Conservation (phyloP, 176 grass and related monocot species). For the Panicum miliaceum region DNA sequence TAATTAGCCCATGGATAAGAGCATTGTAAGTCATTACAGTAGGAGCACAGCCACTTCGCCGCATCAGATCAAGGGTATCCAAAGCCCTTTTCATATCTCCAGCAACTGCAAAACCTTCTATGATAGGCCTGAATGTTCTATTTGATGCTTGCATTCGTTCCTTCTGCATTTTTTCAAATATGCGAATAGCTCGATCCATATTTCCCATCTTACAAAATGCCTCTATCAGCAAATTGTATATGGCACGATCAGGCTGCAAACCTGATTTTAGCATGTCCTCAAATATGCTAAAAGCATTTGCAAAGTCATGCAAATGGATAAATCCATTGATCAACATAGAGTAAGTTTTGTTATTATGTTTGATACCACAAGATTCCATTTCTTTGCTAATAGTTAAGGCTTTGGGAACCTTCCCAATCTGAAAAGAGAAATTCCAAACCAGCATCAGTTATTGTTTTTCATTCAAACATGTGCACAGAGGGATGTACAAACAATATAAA, state of each 20-base stretch:
- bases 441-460: slow-evolving; percentile 10
- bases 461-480: background rate
- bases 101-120: slow-evolving; percentile 84
- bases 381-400: slow-evolving; percentile 77
- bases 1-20: slow-evolving; percentile 88
- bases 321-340: slow-evolving; percentile 98
- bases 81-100: slow-evolving; percentile 86
- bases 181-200: slow-evolving; percentile 75
- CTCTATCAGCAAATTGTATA: slow-evolving; percentile 95
- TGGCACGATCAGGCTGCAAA: slow-evolving; percentile 76
- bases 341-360: slow-evolving; percentile 96
- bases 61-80: slow-evolving; percentile 87
- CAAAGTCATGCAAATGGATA: slow-evolving; percentile 91
- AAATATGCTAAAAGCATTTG: slow-evolving; percentile 91
- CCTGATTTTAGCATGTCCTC: slow-evolving; percentile 90
- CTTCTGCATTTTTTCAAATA: slow-evolving; percentile 92
- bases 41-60: slow-evolving; percentile 71
- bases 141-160: slow-evolving; percentile 77
- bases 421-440: slow-evolving; percentile 20
- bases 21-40: slow-evolving; percentile 94
- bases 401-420: slow-evolving; percentile 87
- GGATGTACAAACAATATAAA: background rate
- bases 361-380: slow-evolving; percentile 83
- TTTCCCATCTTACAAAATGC: slow-evolving; percentile 99
- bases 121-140: slow-evolving; percentile 92